Conservation (phyloP, 495 filamentous ascomycete genomes). For the Daldinia loculata region DNA sequence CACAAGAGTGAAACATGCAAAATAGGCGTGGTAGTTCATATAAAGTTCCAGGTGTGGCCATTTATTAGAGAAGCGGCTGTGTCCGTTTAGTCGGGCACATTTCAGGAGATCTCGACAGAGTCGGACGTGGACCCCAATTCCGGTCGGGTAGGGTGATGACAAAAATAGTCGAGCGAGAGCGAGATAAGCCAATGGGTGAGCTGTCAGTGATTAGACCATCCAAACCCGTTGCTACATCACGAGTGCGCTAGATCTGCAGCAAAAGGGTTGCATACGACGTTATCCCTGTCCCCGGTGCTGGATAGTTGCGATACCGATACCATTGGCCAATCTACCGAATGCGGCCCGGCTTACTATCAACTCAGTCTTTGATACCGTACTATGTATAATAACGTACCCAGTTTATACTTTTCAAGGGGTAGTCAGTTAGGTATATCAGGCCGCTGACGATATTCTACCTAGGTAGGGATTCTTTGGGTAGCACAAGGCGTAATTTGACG, state of each 20-base stretch:
- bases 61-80: slow-evolving; percentile 21
- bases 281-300: slow-evolving; percentile 17
- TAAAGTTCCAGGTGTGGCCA: slow-evolving; percentile 6
- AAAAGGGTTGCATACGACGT: slow-evolving; percentile 27
- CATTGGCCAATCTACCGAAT: neutral
- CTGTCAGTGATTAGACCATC: slow-evolving; percentile 18
- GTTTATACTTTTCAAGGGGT: neutral
- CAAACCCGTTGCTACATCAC: slow-evolving; percentile 22
- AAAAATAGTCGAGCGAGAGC: slow-evolving; percentile 33
- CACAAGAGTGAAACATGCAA: slow-evolving; percentile 1
- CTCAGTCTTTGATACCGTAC: neutral
- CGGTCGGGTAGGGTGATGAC: slow-evolving; percentile 21
- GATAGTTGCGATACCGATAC: slow-evolving; percentile 21
- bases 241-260: slow-evolving; percentile 28
- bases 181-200: slow-evolving; percentile 10
- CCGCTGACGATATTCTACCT: neutral
- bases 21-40: slow-evolving; percentile 12
- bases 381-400: neutral
- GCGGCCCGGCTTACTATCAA: slow-evolving; percentile 4
- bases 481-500: neutral
- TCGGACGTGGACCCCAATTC: slow-evolving; percentile 29
- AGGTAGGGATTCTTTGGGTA: neutral
- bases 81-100: slow-evolving; percentile 10
- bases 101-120: slow-evolving; percentile 23
- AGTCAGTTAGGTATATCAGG: neutral